Conservation (phyloP, 73 alveolate genomes). For the Stentor roeselii region DNA sequence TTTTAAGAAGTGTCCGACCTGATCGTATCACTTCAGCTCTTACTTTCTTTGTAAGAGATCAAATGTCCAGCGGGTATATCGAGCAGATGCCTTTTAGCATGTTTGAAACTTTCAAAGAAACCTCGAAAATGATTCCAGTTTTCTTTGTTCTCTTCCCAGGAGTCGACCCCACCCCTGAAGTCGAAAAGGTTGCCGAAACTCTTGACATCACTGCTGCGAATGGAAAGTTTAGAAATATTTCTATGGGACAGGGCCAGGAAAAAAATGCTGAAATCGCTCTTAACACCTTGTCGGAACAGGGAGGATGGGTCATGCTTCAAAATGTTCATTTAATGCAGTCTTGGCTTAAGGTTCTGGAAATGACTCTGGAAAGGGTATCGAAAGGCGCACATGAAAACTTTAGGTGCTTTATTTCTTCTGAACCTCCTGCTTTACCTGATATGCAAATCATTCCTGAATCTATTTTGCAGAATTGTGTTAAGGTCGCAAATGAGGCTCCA, state of each 20-base stretch:
- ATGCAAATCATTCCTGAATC: constrained; percentile 97
- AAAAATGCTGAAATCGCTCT: constrained; percentile 96
- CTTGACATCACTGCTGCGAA: constrained; percentile 79
- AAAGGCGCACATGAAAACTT: constrained; percentile 90
- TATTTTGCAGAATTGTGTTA: constrained; percentile 90
- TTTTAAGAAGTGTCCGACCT: constrained; percentile 98
- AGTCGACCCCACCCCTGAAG: constrained; percentile 99
- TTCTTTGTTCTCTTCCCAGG: constrained; percentile 99
- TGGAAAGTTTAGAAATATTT: constrained; percentile 95
- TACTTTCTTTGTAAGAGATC: constrained; percentile 79
- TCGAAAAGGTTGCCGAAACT: constrained; percentile 92
- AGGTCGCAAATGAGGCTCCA: constrained; percentile 99
- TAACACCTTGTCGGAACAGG: constrained; percentile 91
- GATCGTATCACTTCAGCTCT: constrained; percentile 98
- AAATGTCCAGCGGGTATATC: constrained; percentile 89
- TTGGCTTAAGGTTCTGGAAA: constrained; percentile 73
- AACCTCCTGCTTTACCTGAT: constrained; percentile 98
- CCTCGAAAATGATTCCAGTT: constrained; percentile 89
- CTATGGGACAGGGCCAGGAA: constrained; percentile 99
- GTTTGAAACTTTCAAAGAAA: constrained; percentile 93
- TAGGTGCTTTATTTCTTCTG: constrained; percentile 98
- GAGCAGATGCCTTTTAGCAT: constrained; percentile 97
- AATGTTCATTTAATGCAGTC: constrained; percentile 98
- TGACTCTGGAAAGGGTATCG: constrained; percentile 86
- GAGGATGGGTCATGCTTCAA: constrained; percentile 99